Percentiles rank a stretch among this genome's conserved stretches.
Conservation (phyloP, 768 basidiomycete genomes). For the Tephrocybe sp. region DNA sequence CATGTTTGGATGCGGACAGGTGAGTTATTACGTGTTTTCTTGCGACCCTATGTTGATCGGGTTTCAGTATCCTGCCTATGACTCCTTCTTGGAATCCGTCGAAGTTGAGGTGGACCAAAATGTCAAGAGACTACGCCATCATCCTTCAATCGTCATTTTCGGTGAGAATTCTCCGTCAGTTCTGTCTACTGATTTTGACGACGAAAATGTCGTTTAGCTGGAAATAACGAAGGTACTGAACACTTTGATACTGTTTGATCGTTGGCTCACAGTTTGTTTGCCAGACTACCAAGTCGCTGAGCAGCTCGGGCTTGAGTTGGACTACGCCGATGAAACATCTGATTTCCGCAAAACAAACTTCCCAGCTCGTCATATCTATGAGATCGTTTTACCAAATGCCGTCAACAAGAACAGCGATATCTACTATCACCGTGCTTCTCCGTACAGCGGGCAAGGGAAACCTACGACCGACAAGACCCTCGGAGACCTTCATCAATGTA, state of each 20-base stretch:
- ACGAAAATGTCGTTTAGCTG: slow-evolving; percentile 44
- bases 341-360: slow-evolving; percentile 87
- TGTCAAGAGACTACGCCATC: slow-evolving; percentile 80
- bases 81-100: slow-evolving; percentile 74
- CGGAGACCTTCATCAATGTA: slow-evolving; percentile 93
- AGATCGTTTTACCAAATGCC: slow-evolving; percentile 75
- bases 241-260: neutral
- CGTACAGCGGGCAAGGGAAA: slow-evolving; percentile 82
- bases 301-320: slow-evolving; percentile 69
- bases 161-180: slow-evolving; percentile 40
- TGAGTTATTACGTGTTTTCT: slow-evolving; percentile 25
- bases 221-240: slow-evolving; percentile 72
- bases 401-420: slow-evolving; percentile 65
- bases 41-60: neutral
- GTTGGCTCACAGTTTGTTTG: neutral
- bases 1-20: slow-evolving; percentile 94
- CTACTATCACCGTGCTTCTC: slow-evolving; percentile 83
- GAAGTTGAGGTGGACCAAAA: slow-evolving; percentile 79
- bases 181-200: neutral
- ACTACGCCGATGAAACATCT: slow-evolving; percentile 82
- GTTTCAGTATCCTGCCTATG: slow-evolving; percentile 82
- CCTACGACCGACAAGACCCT: slow-evolving; percentile 68
- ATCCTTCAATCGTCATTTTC: slow-evolving; percentile 89
- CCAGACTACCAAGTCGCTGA: slow-evolving; percentile 90
- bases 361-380: slow-evolving; percentile 90